Evolutionary conservation across 805 yeast species (phyloP).

Genomic region (Ogataea sp.): DNA sequence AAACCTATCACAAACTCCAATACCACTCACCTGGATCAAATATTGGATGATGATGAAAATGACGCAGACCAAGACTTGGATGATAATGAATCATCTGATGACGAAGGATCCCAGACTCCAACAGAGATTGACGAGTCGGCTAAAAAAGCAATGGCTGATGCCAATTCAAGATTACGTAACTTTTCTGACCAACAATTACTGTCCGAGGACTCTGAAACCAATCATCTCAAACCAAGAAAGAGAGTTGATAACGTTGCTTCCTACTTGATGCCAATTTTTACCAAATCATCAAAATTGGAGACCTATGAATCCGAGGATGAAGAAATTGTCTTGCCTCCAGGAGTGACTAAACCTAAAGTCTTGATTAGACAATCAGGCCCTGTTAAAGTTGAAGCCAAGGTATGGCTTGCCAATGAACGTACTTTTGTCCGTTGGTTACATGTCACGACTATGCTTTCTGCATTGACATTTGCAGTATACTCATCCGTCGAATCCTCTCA

Average conservation of each 20-base stretch:
- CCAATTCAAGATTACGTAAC: neutral
- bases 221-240: constrained; percentile 3
- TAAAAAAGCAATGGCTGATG: neutral
- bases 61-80: constrained; percentile 41
- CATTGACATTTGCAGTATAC: constrained; percentile 78
- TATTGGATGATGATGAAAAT: constrained; percentile 25
- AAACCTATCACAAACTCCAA: constrained; percentile 17
- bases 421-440: constrained; percentile 95
- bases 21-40: constrained; percentile 23
- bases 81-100: constrained; percentile 48
- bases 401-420: constrained; percentile 97
- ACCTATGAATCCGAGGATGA: constrained; percentile 73
- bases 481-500: constrained; percentile 64
- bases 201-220: neutral
- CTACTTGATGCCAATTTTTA: constrained; percentile 24
- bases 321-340: constrained; percentile 80
- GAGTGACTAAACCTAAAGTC: constrained; percentile 74
- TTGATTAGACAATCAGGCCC: constrained; percentile 87
- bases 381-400: constrained; percentile 91
- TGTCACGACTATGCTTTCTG: constrained; percentile 76
- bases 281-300: constrained; percentile 24
- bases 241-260: constrained; percentile 10
- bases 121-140: too few species aligned
- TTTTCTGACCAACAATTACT: too few species aligned
- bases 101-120: too few species aligned